These are phyloP conservation scores for Guadua angustifolia DNA, from an alignment of 176 grass and related monocot species.

Conservation along the genomic window DNA sequence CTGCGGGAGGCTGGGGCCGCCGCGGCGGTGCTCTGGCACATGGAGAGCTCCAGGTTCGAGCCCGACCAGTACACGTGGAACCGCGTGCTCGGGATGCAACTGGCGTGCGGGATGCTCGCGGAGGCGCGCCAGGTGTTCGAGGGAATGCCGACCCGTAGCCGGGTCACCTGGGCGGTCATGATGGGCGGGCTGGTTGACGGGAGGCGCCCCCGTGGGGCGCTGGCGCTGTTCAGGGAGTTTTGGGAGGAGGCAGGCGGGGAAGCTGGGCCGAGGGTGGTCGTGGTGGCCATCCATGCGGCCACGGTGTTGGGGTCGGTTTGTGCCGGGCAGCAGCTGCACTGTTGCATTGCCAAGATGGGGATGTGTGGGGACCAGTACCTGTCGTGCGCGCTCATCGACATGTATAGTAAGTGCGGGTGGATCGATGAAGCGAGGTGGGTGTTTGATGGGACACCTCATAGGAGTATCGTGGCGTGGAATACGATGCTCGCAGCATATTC, in stretches of 20 bases:
- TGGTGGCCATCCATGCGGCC: constrained; percentile 53
- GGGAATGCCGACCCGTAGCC: constrained; percentile 55
- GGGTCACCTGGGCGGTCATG: constrained; percentile 65
- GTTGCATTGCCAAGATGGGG: constrained; percentile 62
- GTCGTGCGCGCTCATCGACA: constrained; percentile 67
- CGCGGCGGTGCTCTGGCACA: constrained; percentile 61
- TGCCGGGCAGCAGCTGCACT: constrained; percentile 68
- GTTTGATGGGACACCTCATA: constrained; percentile 60
- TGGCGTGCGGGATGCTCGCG: constrained; percentile 63
- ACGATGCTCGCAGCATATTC: constrained; percentile 64
- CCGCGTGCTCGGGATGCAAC: constrained; percentile 49
- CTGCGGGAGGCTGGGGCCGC: constrained; percentile 49
- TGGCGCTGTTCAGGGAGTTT: constrained; percentile 58
- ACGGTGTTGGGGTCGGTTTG: constrained; percentile 31
- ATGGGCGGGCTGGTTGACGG: constrained; percentile 62
- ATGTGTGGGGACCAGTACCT: constrained; percentile 46
- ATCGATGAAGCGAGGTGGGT: constrained; percentile 59
- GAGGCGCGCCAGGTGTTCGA: constrained; percentile 73
- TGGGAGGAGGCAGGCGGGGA: constrained; percentile 33
- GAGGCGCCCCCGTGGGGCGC: constrained; percentile 45
- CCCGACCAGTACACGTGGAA: constrained; percentile 68
- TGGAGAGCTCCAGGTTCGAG: constrained; percentile 53
- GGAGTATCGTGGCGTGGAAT: constrained; percentile 65
- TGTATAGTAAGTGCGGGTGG: constrained; percentile 77
- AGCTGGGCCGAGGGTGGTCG: constrained; percentile 47